Evolutionary conservation across 768 basidiomycete species (phyloP).

Genomic region (Megacollybia marginata): DNA sequence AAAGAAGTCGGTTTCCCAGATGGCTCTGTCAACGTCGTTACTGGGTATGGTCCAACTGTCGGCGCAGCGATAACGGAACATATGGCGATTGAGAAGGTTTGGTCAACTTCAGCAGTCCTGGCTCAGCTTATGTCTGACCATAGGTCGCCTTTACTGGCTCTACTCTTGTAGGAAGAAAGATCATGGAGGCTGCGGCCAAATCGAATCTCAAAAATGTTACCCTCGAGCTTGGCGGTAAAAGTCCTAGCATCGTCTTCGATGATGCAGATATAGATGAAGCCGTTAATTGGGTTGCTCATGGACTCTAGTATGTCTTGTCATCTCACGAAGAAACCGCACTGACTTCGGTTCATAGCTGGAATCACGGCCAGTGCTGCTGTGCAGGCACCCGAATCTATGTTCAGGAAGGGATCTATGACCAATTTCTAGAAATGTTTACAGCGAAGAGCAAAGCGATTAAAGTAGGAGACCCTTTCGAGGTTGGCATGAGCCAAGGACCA

Average conservation of each 20-base stretch:
- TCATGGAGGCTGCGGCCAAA: conserved; percentile 74
- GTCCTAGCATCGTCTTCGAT: conserved; percentile 64
- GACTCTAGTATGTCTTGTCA: conserved; percentile 54
- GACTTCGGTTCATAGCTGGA: conserved; percentile 40
- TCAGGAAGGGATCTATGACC: conserved; percentile 70
- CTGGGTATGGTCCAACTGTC: conserved; percentile 63
- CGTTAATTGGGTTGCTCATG: conserved; percentile 62
- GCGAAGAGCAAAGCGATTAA: conserved; percentile 45
- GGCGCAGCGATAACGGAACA: conserved; percentile 69
- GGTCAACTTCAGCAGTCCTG: not conserved
- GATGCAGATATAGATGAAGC: conserved; percentile 69
- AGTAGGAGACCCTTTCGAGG: conserved; percentile 65
- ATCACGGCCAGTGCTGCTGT: conserved; percentile 72
- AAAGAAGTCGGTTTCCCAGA: conserved; percentile 51
- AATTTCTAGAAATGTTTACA: conserved; percentile 59
- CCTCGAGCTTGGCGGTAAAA: conserved; percentile 78
- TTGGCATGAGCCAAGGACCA: conserved; percentile 63
- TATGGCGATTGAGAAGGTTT: conserved; percentile 55
- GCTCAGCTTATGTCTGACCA: not conserved
- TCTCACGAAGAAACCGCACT: not conserved
- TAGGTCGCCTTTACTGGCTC: conserved; percentile 84
- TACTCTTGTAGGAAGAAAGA: conserved; percentile 68
- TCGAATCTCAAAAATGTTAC: conserved; percentile 82
- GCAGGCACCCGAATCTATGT: conserved; percentile 84
- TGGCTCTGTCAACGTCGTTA: conserved; percentile 64